Conservation (phyloP, 2,329 filamentous ascomycete genomes). For the Nothomitra cinnamomea region DNA sequence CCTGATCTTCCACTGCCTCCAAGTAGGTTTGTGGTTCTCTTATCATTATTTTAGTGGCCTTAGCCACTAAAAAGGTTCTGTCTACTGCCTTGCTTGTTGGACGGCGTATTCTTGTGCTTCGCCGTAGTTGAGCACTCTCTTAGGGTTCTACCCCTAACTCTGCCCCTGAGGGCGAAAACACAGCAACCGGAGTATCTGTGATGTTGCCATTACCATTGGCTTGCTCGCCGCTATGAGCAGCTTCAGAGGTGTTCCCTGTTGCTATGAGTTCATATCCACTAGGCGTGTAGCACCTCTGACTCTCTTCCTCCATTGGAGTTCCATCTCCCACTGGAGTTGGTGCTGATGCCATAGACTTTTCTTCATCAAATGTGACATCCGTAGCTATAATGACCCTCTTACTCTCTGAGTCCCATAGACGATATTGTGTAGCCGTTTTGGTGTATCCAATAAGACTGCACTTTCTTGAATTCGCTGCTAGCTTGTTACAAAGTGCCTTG, state of each 20-base stretch:
- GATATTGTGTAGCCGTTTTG: constrained; percentile 6
- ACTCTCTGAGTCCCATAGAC: constrained; percentile 1
- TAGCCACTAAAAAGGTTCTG: neutral
- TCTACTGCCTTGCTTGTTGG: neutral
- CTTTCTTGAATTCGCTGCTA: neutral
- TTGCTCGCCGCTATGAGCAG: neutral
- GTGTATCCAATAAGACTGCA: constrained; percentile 7
- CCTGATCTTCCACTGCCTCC: neutral
- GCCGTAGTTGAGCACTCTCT: neutral
- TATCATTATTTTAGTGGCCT: neutral
- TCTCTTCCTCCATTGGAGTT: neutral
- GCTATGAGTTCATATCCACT: neutral
- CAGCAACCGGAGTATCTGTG: neutral
- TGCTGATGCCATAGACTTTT: neutral
- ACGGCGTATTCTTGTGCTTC: neutral
- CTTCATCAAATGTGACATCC: constrained; percentile 7
- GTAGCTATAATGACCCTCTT: neutral
- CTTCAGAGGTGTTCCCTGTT: neutral
- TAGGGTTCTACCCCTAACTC: neutral
- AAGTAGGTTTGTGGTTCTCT: neutral
- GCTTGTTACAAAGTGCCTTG: constrained; percentile 1
- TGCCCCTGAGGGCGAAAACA: neutral
- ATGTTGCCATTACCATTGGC: neutral
- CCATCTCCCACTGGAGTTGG: neutral
- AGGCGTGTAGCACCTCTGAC: neutral